These are phyloP conservation scores for Pholiota microspora DNA, from an alignment of 768 basidiomycete genomes.

Conservation along the genomic window DNA sequence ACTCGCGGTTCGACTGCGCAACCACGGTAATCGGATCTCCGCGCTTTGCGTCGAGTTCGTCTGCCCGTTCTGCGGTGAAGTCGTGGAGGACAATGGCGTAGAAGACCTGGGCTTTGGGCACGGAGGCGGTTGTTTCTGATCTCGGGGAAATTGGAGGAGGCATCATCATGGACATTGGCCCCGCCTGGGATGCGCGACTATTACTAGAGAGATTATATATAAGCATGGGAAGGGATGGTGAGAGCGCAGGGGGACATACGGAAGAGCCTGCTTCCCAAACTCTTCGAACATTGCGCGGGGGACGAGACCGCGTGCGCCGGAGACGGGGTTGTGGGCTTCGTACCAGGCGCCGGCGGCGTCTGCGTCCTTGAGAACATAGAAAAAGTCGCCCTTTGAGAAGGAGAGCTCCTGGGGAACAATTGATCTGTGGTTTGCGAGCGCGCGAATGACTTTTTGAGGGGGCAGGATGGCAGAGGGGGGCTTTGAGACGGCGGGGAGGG, in stretches of 20 bases:
- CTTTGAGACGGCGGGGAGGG: conserved; percentile 66
- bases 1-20: conserved; percentile 99
- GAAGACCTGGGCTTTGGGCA: conserved; percentile 61
- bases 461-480: conserved; percentile 71
- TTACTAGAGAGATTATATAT: conserved; percentile 25
- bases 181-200: conserved; percentile 41
- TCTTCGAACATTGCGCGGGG: conserved; percentile 88
- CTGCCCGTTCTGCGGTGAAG: conserved; percentile 91
- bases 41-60: conserved; percentile 92
- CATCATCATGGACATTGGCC: conserved; percentile 14
- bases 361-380: conserved; percentile 86
- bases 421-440: conserved; percentile 63
- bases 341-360: conserved; percentile 68
- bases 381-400: conserved; percentile 95
- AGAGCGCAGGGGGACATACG: conserved; percentile 41
- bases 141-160: conserved; percentile 22
- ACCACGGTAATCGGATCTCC: conserved; percentile 96
- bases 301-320: conserved; percentile 88
- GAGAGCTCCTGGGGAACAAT: conserved; percentile 81
- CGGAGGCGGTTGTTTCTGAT: conserved; percentile 23
- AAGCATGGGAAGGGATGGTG: conserved; percentile 2
- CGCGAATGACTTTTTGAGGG: conserved; percentile 95
- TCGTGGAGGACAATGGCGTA: conserved; percentile 97
- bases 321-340: conserved; percentile 92
- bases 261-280: conserved; percentile 68